Percentiles rank a stretch among this genome's conserved stretches.
These are phyloP conservation scores for Sarocladium brachiariae DNA, from an alignment of 2,329 filamentous ascomycete species.

Conservation along the genomic window DNA sequence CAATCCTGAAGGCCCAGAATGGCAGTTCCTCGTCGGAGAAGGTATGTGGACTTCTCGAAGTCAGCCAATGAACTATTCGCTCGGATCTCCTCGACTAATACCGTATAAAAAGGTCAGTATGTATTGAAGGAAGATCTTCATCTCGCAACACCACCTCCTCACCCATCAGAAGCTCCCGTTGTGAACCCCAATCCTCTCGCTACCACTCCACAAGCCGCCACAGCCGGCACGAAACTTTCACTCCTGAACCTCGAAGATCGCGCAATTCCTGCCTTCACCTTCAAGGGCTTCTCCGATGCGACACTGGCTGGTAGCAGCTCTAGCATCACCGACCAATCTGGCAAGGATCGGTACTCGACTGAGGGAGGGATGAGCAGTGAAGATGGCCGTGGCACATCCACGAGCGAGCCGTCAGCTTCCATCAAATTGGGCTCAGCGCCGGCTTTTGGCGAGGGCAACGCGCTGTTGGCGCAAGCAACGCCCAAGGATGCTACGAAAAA, in stretches of 20 bases:
- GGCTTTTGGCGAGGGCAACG: slow-evolving; percentile 82
- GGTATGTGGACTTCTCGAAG: slow-evolving; percentile 44
- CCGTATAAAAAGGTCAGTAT: slow-evolving; percentile 68
- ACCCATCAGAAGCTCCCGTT: slow-evolving; percentile 85
- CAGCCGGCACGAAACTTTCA: slow-evolving; percentile 76
- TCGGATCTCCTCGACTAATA: not conserved
- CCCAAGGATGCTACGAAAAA: slow-evolving; percentile 71
- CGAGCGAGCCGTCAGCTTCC: slow-evolving; percentile 40
- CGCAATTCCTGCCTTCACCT: slow-evolving; percentile 45
- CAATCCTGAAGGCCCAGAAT: slow-evolving; percentile 74
- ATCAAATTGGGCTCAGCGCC: slow-evolving; percentile 44
- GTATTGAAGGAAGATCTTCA: slow-evolving; percentile 84
- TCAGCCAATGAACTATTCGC: too few relatives aligned
- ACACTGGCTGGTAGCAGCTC: slow-evolving; percentile 35
- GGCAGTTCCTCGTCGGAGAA: slow-evolving; percentile 89
- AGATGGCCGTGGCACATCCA: slow-evolving; percentile 45
- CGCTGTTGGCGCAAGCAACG: slow-evolving; percentile 55
- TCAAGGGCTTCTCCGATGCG: slow-evolving; percentile 45
- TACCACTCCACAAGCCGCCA: slow-evolving; percentile 77
- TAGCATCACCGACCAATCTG: slow-evolving; percentile 52
- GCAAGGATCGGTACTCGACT: slow-evolving; percentile 52
- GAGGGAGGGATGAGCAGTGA: slow-evolving; percentile 54
- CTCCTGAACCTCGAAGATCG: slow-evolving; percentile 65
- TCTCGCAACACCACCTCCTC: slow-evolving; percentile 87
- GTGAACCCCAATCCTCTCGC: slow-evolving; percentile 86